Evolutionary conservation across 1,284 basidiomycete species (phyloP), one percentile per base, ranked within the genome.

Genomic region (Ceratobasidium sp.): DNA sequence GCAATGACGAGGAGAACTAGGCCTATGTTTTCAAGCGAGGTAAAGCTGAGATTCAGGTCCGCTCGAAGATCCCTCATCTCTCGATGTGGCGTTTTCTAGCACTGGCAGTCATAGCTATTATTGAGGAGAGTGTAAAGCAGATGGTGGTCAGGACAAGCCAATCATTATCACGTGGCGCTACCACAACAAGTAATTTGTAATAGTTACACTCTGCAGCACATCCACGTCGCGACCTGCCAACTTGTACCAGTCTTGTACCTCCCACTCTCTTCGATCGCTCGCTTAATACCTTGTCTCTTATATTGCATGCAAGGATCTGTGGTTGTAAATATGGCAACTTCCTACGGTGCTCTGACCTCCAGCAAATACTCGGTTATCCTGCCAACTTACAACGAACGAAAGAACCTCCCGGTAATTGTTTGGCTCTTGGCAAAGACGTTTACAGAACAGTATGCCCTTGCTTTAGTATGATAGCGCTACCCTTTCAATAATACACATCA

Each of bases 321-420:
- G 17, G n/a, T 69, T 10, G 42, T 78, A 28, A 54, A 78, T 26
- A 78, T 78, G 67, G 59, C 48, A 38, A 52, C 52, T 40, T 66
- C 78, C 42, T 67, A 69, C 50, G 54, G 62, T n/a, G 56, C 74
- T 50, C 38, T 38, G 17, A 68, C 54, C 26, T 54, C 67, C n/a
- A 67, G 85, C 81, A 95, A 93, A 85, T 95, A 95, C 84, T 94
- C 93, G 70, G 94, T 97, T 80, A 96, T 97, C 82, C 88, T 97
- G 13, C 96, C 96, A 57, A 97, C 95, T 1, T 97, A 97, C 85
- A 96, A 97, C 83, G 96, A 97, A 84, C 91, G 96, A 82, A 94
- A 94, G 86, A 97, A 97, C 83, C 85, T 97, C 26, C 96, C 96
- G 0, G 90, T 97, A 71, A 93, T 97, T 79, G 84, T 94, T 33